These are phyloP conservation scores for Neofusicoccum kwambonambiense DNA, from an alignment of 2,329 filamentous ascomycete genomes.

Conservation along the genomic window DNA sequence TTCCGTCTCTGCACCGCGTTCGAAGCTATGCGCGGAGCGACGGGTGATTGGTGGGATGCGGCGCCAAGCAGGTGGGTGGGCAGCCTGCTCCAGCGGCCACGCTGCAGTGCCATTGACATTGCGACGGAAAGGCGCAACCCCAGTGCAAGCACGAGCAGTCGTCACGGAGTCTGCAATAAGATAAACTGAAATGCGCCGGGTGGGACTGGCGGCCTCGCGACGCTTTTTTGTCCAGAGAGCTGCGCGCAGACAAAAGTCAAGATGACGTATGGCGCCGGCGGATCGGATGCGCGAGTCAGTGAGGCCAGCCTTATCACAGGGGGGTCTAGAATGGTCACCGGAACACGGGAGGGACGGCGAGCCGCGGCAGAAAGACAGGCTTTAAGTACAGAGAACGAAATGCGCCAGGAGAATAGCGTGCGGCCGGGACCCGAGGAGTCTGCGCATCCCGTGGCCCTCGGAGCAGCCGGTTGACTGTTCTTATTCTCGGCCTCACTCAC, in stretches of 20 bases:
- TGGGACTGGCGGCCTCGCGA: not conserved
- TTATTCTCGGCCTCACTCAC: too few species aligned
- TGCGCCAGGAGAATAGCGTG: not conserved
- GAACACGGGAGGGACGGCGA: not conserved
- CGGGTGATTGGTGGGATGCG: not conserved
- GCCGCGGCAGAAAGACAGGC: not conserved
- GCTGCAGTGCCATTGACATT: constrained; percentile 19
- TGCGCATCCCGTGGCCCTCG: not conserved
- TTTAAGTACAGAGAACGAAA: not conserved
- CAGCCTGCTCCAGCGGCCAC: constrained; percentile 12
- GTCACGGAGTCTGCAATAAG: not conserved
- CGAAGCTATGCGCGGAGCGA: not conserved
- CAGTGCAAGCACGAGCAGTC: not conserved
- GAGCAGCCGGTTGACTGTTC: not conserved
- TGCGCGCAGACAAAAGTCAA: not conserved
- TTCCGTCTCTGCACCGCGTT: constrained; percentile 7
- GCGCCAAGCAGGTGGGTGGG: constrained; percentile 7
- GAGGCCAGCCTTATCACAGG: not conserved
- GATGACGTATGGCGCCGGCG: constrained; percentile 9
- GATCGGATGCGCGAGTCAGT: constrained; percentile 11
- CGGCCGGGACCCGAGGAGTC: not conserved
- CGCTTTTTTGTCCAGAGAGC: not conserved
- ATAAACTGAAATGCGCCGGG: not conserved
- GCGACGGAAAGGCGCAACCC: not conserved
- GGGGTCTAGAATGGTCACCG: not conserved